Evolutionary conservation across 495 filamentous ascomycete genomes (phyloP).

Genomic region (Penicillium lividum): DNA sequence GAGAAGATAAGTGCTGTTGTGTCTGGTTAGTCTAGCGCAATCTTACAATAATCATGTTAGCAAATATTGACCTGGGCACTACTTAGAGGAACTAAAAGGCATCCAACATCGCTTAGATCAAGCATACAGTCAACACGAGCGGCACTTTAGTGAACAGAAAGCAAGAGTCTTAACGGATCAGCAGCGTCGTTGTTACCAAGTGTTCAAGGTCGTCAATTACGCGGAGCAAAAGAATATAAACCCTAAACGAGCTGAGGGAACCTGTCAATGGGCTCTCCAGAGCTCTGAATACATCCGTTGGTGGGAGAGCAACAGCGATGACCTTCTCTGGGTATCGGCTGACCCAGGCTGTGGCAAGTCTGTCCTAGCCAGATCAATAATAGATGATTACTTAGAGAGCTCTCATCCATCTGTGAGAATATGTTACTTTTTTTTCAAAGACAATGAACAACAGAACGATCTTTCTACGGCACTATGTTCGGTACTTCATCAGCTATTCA

Average conservation of each 20-base stretch:
- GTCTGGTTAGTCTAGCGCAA: neutral
- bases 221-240: slow-evolving; percentile 32
- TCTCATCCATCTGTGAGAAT: slow-evolving; percentile 17
- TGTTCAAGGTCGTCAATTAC: slow-evolving; percentile 29
- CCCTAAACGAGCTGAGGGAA: slow-evolving; percentile 24
- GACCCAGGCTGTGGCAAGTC: slow-evolving; percentile 50
- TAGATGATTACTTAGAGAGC: slow-evolving; percentile 27
- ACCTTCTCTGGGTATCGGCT: slow-evolving; percentile 47
- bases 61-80: neutral
- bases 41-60: neutral
- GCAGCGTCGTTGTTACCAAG: slow-evolving; percentile 28
- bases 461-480: slow-evolving; percentile 35
- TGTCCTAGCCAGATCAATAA: slow-evolving; percentile 38
- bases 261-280: slow-evolving; percentile 30
- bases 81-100: slow-evolving; percentile 15
- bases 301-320: slow-evolving; percentile 23
- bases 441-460: slow-evolving; percentile 36
- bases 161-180: slow-evolving; percentile 18
- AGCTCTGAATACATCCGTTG: slow-evolving; percentile 34
- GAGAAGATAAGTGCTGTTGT: neutral
- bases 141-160: slow-evolving; percentile 16
- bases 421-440: slow-evolving; percentile 53
- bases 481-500: slow-evolving; percentile 45
- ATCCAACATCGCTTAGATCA: slow-evolving; percentile 24
- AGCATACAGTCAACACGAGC: slow-evolving; percentile 17